Base-by-base conservation (phyloP, 2,329 filamentous ascomycete genomes). In the Aspergillus luchuensis region DNA sequence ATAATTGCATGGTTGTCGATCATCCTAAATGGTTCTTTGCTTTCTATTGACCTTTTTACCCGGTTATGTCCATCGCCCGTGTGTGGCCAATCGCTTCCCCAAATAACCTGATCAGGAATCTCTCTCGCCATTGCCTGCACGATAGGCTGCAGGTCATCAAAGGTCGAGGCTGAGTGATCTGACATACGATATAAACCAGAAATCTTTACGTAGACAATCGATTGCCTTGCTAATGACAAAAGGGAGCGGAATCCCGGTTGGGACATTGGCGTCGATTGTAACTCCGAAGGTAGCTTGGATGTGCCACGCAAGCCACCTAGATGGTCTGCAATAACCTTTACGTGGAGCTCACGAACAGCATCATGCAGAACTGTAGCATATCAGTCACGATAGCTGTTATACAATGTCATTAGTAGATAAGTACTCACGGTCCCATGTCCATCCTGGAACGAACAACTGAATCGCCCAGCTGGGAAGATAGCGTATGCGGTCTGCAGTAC, bases 41-140 rank as follows among this genome's bases (percentile, higher is more conserved):
- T 17, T 19, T 19, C n/a, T 21, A 57, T 39, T 21, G n/a, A 33
- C 11, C 15, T 8, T 8, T 25, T 38, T n/a, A 23, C 17, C 19
- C 43, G 30, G 17, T 49, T 23, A 15, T 41, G 47, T 23, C 50
- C 57, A 15, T 59, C 57, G 4, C 57, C 57, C 7, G 57, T 59
- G 19, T 59, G 57, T 5, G 57, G 57, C 57, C 50, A 59, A 15
- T 59, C 57, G 28, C 51, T 59, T 8, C 57, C 57, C 50, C 57
- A 56, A 17, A 59, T 54, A 6, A 52, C 21, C 43, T 50, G 57
- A 21, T 59, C 33, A 13, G 57, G 51, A 5, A 56, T 39, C 11
- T 59, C 41, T 17, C 8, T 28, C 5, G 55, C 43, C 8, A 57
- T 38, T 5, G 19, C 28, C 17, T 57, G 43, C 4, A 57, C 28